Evolutionary conservation across 805 yeast genomes (phyloP).

Genomic region (Candida insectalens): DNA sequence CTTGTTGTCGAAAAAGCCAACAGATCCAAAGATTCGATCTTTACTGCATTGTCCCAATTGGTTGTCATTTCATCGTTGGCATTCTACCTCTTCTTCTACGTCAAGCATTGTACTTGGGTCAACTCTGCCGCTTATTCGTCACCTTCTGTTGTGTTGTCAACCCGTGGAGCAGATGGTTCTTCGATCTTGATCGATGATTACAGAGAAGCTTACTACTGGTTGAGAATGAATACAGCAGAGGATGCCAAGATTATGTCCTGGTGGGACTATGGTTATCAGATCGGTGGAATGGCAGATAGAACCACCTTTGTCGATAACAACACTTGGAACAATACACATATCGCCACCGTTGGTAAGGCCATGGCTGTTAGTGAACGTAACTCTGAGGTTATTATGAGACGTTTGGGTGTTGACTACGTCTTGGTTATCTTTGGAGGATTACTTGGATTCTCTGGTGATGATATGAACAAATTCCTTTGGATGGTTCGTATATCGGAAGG

Average conservation of each 20-base stretch:
- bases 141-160: constrained; percentile 92
- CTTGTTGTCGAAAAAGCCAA: constrained; percentile 11
- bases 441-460: constrained; percentile 92
- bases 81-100: constrained; percentile 71
- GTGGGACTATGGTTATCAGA: constrained; percentile 99
- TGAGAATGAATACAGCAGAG: constrained; percentile 94
- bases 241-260: constrained; percentile 96
- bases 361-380: constrained; percentile 86
- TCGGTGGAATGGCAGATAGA: constrained; percentile 99
- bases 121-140: constrained; percentile 93
- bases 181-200: constrained; percentile 85
- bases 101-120: constrained; percentile 94
- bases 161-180: constrained; percentile 77
- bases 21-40: constrained; percentile 6
- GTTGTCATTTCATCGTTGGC: constrained; percentile 59
- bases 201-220: constrained; percentile 98
- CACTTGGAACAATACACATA: constrained; percentile 99
- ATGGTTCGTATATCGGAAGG: constrained; percentile 99
- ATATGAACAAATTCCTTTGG: constrained; percentile 94
- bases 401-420: constrained; percentile 93
- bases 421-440: constrained; percentile 91
- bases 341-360: constrained; percentile 98
- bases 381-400: constrained; percentile 77
- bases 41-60: constrained; percentile 42
- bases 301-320: constrained; percentile 97